These are phyloP conservation scores for Limonium bicolor DNA, from an alignment of 148 eudicot genomes.

Conservation along the genomic window DNA sequence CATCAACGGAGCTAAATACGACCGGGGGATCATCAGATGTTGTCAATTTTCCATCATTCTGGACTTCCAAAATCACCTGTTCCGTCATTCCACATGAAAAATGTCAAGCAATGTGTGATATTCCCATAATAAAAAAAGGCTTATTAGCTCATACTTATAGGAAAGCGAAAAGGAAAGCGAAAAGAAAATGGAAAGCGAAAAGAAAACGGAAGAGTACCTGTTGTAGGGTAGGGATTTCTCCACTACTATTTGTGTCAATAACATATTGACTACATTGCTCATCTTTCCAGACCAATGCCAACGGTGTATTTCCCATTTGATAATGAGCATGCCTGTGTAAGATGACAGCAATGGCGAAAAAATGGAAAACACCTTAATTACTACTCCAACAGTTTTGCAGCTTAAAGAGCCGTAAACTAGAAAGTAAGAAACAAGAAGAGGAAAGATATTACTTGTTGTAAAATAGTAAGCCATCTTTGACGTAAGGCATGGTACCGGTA, in stretches of 20 bases:
- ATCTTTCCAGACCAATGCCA: conserved; percentile 91
- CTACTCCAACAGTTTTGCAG: too few species aligned
- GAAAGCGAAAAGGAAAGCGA: too few species aligned
- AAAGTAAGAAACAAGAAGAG: too few species aligned
- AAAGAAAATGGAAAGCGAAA: neutral
- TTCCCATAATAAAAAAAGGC: too few species aligned
- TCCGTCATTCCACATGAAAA: neutral
- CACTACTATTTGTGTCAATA: conserved; percentile 77
- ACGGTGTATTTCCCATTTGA: conserved; percentile 91
- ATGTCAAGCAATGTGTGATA: neutral
- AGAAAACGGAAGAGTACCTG: conserved; percentile 27
- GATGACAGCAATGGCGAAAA: too few species aligned
- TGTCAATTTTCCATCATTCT: conserved; percentile 53
- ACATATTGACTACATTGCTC: conserved; percentile 84
- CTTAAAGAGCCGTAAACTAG: too few species aligned
- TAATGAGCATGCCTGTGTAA: conserved; percentile 79
- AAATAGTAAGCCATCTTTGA: conserved; percentile 84
- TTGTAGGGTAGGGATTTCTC: conserved; percentile 62
- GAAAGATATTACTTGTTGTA: conserved; percentile 93
- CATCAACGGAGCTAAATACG: conserved; percentile 58
- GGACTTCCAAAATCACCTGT: conserved; percentile 79
- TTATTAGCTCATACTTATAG: too few species aligned
- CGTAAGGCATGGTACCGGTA: conserved; percentile 54
- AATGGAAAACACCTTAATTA: too few species aligned
- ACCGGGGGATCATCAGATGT: conserved; percentile 90